Percentiles rank a stretch among this genome's conserved stretches.
These are phyloP conservation scores for Serendipita sp. DNA, from an alignment of 768 basidiomycete species.

Conservation along the genomic window DNA sequence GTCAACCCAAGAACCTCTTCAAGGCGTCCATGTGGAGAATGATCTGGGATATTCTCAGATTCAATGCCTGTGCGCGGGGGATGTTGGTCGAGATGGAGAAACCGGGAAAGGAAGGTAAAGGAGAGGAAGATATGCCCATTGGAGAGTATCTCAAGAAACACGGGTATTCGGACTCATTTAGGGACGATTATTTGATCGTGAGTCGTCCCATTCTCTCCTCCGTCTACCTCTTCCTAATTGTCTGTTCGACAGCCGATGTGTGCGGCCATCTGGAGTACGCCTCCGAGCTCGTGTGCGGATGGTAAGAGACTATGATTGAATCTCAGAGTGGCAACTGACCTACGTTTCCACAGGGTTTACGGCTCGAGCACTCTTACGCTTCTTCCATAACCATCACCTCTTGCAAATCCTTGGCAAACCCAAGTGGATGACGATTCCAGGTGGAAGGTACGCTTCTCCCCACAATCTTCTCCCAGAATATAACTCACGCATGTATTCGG, in stretches of 20 bases:
- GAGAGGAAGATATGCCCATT: conserved; percentile 24
- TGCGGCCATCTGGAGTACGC: conserved; percentile 65
- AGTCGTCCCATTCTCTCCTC: conserved; percentile 14
- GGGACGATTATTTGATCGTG: conserved; percentile 60
- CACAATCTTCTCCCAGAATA: background rate
- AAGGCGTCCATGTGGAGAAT: conserved; percentile 56
- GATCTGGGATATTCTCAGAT: conserved; percentile 52
- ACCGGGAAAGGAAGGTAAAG: conserved; percentile 11
- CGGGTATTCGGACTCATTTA: conserved; percentile 49
- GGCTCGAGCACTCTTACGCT: conserved; percentile 24
- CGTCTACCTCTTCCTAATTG: background rate
- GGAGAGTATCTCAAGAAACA: conserved; percentile 43
- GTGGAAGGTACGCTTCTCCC: conserved; percentile 38
- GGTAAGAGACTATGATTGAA: conserved; percentile 12
- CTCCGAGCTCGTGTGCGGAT: conserved; percentile 47
- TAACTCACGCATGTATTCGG: background rate
- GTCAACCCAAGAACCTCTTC: conserved; percentile 42
- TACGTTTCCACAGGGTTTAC: background rate
- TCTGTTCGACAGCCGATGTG: conserved; percentile 45
- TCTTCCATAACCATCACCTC: conserved; percentile 59
- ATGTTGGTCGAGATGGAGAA: conserved; percentile 21
- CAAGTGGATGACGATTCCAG: conserved; percentile 53
- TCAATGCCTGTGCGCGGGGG: conserved; percentile 49
- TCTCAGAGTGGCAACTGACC: no score
- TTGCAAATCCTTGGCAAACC: conserved; percentile 56